phyloP scores from a whole-genome alignment of 2,329 filamentous ascomycete species.

The Apiospora kogelbergensis region DNA sequence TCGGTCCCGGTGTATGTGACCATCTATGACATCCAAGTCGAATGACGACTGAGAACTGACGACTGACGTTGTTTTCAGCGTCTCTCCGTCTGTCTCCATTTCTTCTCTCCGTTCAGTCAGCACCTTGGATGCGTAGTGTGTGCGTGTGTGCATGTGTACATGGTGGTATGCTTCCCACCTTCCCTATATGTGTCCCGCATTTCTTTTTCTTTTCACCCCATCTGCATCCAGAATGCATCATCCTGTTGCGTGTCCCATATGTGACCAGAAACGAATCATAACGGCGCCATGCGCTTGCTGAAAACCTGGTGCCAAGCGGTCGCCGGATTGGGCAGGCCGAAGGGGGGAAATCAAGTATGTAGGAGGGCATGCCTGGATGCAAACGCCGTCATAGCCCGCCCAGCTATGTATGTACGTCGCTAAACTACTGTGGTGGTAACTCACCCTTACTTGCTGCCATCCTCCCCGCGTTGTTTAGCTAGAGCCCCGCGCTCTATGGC shows the following conservation, averaged over 20 bases:
- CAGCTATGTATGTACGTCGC: not conserved
- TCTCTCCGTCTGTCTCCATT: not conserved
- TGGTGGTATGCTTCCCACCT: not conserved
- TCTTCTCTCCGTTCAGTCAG: not conserved
- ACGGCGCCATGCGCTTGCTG: not conserved
- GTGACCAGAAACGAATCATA: constrained; percentile 2
- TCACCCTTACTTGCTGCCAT: no score
- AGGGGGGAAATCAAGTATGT: not conserved
- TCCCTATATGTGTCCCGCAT: not conserved
- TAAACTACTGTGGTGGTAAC: not conserved
- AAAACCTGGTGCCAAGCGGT: constrained; percentile 1
- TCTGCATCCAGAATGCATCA: not conserved
- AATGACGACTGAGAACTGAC: not conserved
- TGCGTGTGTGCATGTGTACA: no score
- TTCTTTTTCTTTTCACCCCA: not conserved
- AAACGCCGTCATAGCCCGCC: not conserved
- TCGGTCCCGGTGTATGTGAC: not conserved
- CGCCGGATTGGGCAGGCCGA: not conserved
- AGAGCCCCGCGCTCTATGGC: no score
- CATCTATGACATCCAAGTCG: not conserved
- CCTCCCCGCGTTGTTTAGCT: no score
- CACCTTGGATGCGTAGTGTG: not conserved
- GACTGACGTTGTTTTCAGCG: not conserved
- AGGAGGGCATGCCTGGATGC: not conserved
- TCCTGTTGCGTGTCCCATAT: not conserved